These are phyloP conservation scores for Suillus hirtellus DNA, from an alignment of 768 basidiomycete species.

Conservation along the genomic window DNA sequence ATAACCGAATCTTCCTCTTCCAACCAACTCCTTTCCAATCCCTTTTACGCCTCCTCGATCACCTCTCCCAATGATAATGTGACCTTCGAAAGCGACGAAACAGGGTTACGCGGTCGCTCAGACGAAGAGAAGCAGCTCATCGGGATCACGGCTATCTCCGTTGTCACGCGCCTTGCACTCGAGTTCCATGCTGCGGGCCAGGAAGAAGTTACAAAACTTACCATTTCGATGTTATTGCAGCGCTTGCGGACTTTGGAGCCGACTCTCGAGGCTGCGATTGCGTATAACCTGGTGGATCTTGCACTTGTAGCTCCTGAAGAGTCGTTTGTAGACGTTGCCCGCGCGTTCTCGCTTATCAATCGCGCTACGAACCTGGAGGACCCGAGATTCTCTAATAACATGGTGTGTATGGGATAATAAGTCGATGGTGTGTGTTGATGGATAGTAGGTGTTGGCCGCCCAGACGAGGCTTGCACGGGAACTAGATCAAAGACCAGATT, in stretches of 20 bases:
- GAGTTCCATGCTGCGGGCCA: constrained; percentile 61
- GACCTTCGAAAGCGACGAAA: constrained; percentile 59
- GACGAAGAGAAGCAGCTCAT: constrained; percentile 86
- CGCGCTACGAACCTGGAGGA: constrained; percentile 88
- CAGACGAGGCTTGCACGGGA: constrained; percentile 89
- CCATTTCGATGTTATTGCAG: constrained; percentile 91
- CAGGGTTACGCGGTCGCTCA: constrained; percentile 62
- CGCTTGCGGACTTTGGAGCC: constrained; percentile 83
- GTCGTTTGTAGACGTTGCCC: constrained; percentile 81
- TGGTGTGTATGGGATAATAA: constrained; percentile 46
- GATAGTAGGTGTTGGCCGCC: constrained; percentile 74
- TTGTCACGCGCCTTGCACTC: constrained; percentile 83
- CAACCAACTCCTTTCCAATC: constrained; percentile 42
- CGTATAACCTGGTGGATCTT: constrained; percentile 88
- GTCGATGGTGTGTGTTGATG: neutral
- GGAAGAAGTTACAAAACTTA: constrained; percentile 87
- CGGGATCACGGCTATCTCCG: constrained; percentile 88
- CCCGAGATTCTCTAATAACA: constrained; percentile 85
- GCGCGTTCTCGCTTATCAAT: constrained; percentile 82
- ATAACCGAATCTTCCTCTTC: constrained; percentile 53
- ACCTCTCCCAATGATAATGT: constrained; percentile 44
- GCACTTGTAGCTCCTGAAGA: constrained; percentile 76
- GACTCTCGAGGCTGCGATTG: constrained; percentile 87
- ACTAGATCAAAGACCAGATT: constrained; percentile 68
- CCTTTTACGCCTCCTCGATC: constrained; percentile 36